Conservation (phyloP, 768 basidiomycete genomes). For the Leccinum variicolor region DNA sequence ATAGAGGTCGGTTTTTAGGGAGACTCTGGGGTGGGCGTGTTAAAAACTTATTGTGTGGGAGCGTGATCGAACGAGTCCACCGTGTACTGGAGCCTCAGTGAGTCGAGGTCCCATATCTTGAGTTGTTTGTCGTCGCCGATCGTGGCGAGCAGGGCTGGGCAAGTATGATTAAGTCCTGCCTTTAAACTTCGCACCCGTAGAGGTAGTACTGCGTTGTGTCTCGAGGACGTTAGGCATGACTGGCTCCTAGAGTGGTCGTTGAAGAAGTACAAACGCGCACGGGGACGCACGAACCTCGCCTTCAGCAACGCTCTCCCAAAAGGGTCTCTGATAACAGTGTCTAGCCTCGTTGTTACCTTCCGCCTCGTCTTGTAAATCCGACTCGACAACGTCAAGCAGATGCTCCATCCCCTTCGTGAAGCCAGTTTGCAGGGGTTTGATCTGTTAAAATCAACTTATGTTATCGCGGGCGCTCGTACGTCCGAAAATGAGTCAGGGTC, state of each 20-base stretch:
- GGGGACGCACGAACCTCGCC: constrained; percentile 47
- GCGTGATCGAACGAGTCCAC: constrained; percentile 34
- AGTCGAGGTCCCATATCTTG: constrained; percentile 66
- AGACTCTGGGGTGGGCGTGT: constrained; percentile 52
- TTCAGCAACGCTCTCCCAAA: constrained; percentile 79
- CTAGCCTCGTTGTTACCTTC: constrained; percentile 55
- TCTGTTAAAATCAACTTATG: constrained; percentile 35
- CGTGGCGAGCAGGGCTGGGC: constrained; percentile 42
- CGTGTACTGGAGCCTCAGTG: constrained; percentile 56
- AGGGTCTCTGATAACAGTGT: constrained; percentile 64
- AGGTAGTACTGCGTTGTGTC: constrained; percentile 40
- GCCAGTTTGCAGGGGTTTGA: constrained; percentile 69
- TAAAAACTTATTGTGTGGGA: neutral
- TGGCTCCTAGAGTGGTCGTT: constrained; percentile 46
- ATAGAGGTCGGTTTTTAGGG: constrained; percentile 80
- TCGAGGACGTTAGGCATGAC: constrained; percentile 57
- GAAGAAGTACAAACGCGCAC: neutral
- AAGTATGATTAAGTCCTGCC: constrained; percentile 23
- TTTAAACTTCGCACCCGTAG: constrained; percentile 36
- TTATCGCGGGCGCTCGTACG: neutral
- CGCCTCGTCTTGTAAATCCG: constrained; percentile 58
- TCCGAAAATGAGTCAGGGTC: neutral
- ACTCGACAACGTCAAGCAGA: constrained; percentile 63
- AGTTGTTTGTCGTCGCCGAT: constrained; percentile 79
- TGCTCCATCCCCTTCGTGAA: constrained; percentile 81